Percentiles rank a stretch among this genome's conserved stretches.
Evolutionary conservation across 75 land plant genomes (phyloP).

Genomic region (Cupressus sempervirens): DNA sequence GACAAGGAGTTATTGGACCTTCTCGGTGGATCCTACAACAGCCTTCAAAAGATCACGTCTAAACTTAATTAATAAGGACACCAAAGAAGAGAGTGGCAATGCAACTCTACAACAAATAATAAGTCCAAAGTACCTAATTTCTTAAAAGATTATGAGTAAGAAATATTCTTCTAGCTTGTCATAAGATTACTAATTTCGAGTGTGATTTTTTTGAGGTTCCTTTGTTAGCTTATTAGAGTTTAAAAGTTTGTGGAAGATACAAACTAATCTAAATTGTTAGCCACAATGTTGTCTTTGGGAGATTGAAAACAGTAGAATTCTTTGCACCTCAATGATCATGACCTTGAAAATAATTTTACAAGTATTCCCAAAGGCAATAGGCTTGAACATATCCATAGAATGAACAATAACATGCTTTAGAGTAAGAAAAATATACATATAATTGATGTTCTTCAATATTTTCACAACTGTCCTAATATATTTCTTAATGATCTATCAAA

Average conservation of each 20-base stretch:
- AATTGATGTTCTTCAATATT: no score
- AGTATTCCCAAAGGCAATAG: neutral
- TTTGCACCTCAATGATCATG: neutral
- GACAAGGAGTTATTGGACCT: no score
- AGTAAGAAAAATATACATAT: no score
- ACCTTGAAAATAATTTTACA: no score
- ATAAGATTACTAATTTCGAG: neutral
- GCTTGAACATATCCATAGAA: neutral
- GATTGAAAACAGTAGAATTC: neutral
- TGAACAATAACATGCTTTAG: neutral
- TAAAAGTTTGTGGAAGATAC: no score
- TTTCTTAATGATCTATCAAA: no score
- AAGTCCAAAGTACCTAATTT: neutral
- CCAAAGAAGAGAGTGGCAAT: neutral
- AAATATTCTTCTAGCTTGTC: neutral
- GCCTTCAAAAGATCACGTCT: neutral
- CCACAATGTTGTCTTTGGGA: neutral
- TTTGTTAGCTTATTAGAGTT: no score
- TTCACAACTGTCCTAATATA: no score
- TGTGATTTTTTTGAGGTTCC: neutral
- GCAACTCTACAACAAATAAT: neutral
- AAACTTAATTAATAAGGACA: neutral
- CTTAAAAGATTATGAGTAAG: no score
- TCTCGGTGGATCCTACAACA: neutral
- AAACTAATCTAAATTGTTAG: neutral